phyloP scores from a whole-genome alignment of 2,329 filamentous ascomycete genomes.

The Esteya vermicola region DNA sequence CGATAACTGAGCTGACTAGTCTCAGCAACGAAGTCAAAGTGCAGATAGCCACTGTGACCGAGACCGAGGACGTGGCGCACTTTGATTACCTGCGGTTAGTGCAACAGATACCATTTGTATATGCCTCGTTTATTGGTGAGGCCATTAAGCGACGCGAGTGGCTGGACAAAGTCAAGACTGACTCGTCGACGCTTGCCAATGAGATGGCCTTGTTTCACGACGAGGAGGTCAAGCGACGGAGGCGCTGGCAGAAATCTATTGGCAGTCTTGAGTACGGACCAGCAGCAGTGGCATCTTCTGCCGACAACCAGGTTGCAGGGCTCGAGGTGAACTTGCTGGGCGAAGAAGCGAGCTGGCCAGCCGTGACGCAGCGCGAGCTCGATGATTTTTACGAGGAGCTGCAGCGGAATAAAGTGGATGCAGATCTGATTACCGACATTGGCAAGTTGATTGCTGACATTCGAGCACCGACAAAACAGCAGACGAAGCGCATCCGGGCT shows the following conservation, averaged over 20 bases:
- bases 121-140: conserved; percentile 79
- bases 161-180: conserved; percentile 77
- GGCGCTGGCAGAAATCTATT: conserved; percentile 80
- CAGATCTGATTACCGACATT: conserved; percentile 55
- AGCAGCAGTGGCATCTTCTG: conserved; percentile 14
- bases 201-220: conserved; percentile 88
- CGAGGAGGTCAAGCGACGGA: conserved; percentile 76
- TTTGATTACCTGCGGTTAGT: conserved; percentile 72
- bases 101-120: conserved; percentile 73
- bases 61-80: conserved; percentile 62
- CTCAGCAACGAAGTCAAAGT: conserved; percentile 57
- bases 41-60: conserved; percentile 56
- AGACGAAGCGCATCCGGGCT: conserved; percentile 73
- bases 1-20: conserved; percentile 66
- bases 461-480: conserved; percentile 69
- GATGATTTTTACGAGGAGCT: conserved; percentile 57
- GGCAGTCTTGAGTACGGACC: conserved; percentile 53
- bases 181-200: conserved; percentile 77
- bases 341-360: conserved; percentile 69
- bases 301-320: conserved; percentile 56
- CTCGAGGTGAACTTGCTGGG: conserved; percentile 78
- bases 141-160: conserved; percentile 78
- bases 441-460: conserved; percentile 65
- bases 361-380: conserved; percentile 60
- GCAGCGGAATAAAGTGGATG: conserved; percentile 49